Base-by-base conservation (phyloP, 2,329 filamentous ascomycete species). In the Dactylellina leptospora region DNA sequence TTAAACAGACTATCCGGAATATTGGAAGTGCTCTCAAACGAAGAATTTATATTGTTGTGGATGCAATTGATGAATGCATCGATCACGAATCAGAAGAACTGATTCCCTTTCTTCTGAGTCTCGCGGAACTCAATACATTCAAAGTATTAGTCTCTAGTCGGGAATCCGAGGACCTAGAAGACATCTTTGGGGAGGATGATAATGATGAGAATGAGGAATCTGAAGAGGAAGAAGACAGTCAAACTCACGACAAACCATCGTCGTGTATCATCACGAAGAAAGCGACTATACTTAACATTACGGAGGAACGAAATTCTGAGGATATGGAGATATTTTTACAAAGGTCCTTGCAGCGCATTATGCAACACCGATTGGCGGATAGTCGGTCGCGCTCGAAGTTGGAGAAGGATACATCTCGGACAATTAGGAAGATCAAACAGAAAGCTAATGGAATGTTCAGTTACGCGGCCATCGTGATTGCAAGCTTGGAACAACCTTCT, bases 391-490 rank as follows among this genome's bases (percentile, higher is more conserved):
- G 36, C 1, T 1, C 22, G 8, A 55, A 53, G 20, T 23, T 40
- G 3, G 64, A 71, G 4, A 50, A 61, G n/a, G 64, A 70, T 55
- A 61, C 51, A 1, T 25, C 36, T 0, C 22, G 51, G 6, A 51
- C 58, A 8, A 28, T 61, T 2, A 62, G 45, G 9, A 71, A 27
- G 11, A 71, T 71, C 16, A 71, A 71, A 40, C 40, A 45, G n/a
- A 72, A 64, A 25, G 58, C 68, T 1, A 72, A 72, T n/a, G 68
- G 68, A 20, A 72, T 72, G 68, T 72, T 72, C 36, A 72, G 59
- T 13, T 72, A 72, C 25, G 58, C 59, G 6, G 68, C 51, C 8
- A 64, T 72, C 11, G 68, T 72, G 13, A 64, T 72, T 28, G 59
- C 68, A 25, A 72, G 59, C 23, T 48, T 72, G 30, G 51, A 59